A percentile compares a stretch with the other conserved stretches of the same genome.
Evolutionary conservation across 1,284 basidiomycete species (phyloP).

Genomic region (Malassezia pachydermatis): DNA sequence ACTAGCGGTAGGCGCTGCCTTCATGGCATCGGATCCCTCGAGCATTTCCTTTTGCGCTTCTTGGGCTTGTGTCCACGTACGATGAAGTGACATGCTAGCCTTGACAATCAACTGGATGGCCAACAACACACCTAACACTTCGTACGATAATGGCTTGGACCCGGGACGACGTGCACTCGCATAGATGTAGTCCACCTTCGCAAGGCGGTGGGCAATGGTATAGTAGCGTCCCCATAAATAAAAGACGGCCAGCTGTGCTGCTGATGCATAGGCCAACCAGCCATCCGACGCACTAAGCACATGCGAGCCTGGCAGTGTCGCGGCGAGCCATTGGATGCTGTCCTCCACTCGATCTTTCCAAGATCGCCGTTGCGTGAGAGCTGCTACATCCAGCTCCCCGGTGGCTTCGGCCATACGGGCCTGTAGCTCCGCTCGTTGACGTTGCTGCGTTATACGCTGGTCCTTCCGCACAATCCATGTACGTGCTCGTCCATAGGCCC

Average conservation of each 20-base stretch:
- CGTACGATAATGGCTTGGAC: slow-evolving; percentile 42
- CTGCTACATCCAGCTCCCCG: not conserved
- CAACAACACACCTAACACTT: slow-evolving; percentile 47
- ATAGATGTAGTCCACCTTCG: slow-evolving; percentile 38
- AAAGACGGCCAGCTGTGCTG: slow-evolving; percentile 48
- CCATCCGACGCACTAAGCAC: slow-evolving; percentile 33
- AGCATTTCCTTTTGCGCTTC: slow-evolving; percentile 16
- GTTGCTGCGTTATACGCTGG: slow-evolving; percentile 7
- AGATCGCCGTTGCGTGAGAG: not conserved
- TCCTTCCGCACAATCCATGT: slow-evolving; percentile 8
- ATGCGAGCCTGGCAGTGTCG: slow-evolving; percentile 38
- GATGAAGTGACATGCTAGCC: slow-evolving; percentile 6
- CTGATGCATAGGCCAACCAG: slow-evolving; percentile 28
- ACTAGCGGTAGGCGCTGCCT: not conserved
- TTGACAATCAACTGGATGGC: slow-evolving; percentile 41
- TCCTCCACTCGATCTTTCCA: slow-evolving; percentile 4
- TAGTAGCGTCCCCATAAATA: slow-evolving; percentile 49
- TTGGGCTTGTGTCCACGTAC: slow-evolving; percentile 21
- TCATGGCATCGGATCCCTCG: not conserved
- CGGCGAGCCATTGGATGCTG: slow-evolving; percentile 17
- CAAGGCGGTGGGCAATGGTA: slow-evolving; percentile 42
- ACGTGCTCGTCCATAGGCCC: slow-evolving; percentile 25
- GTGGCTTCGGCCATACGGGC: slow-evolving; percentile 1
- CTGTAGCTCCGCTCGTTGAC: slow-evolving; percentile 18
- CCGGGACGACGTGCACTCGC: slow-evolving; percentile 21